Conservation (phyloP, 306 rosid species). For the apple (Malus domestica) region ASM211411v1 NC_041799.1:18507001-18507500, state of each 20-base stretch:
- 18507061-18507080: not conserved
- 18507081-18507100: conserved; percentile 19
- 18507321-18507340: not conserved
- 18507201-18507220: conserved; percentile 17
- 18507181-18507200: conserved; percentile 18
- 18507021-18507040: not conserved
- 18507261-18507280: not conserved
- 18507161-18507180: conserved; percentile 11
- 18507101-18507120: conserved; percentile 29
- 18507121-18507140: not conserved
- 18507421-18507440: not conserved
- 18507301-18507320: not conserved
- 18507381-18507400: not conserved
- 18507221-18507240: not conserved
- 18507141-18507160: not conserved
- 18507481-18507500: not conserved
- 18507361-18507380: not conserved
- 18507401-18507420: not conserved
- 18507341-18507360: not conserved
- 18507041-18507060: not conserved
- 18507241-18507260: conserved; percentile 15
- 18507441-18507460: not conserved
- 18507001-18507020: not conserved
- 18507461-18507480: not conserved
- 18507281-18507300: conserved; percentile 31